Conservation (phyloP, 78 protist species). For the Chrysochromulina tobinii region DNA sequence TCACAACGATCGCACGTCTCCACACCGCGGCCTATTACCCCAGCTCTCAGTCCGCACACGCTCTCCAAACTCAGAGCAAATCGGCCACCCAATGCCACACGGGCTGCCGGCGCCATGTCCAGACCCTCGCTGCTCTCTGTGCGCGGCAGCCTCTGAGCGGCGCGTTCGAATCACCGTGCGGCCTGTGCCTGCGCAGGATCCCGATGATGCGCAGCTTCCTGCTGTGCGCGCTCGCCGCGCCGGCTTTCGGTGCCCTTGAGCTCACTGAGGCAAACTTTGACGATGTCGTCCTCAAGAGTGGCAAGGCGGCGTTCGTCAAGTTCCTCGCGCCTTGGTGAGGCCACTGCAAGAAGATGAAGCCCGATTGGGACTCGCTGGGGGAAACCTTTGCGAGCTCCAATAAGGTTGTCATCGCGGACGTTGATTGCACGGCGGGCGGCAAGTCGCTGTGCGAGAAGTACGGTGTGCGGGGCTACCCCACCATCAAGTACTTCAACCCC, state of each 20-base stretch:
- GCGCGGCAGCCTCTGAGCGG: too few species aligned
- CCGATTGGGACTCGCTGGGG: constrained; percentile 30
- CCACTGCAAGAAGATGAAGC: constrained; percentile 40
- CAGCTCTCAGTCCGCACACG: too few species aligned
- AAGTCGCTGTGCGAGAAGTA: constrained; percentile 18
- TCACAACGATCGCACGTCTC: too few species aligned
- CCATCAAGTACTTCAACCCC: constrained; percentile 20
- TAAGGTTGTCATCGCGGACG: constrained; percentile 3
- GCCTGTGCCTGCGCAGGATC: too few species aligned
- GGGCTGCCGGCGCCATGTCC: too few species aligned
- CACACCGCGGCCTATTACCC: too few species aligned
- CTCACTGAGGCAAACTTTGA: neutral
- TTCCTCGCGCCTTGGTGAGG: constrained; percentile 34
- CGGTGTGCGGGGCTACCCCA: constrained; percentile 43
- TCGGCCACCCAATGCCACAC: too few species aligned
- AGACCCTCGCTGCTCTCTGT: too few species aligned
- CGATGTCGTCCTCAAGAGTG: neutral
- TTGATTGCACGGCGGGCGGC: constrained; percentile 30
- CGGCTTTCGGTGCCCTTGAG: neutral
- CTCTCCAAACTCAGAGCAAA: too few species aligned
- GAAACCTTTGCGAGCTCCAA: neutral
- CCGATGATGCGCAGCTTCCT: neutral
- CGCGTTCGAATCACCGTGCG: too few species aligned
- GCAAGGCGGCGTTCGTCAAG: constrained; percentile 21
- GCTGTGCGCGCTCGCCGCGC: neutral